These are phyloP conservation scores for Phytopythium delawarense DNA, from an alignment of 352 stramenopile genomes.

Conservation along the genomic window DNA sequence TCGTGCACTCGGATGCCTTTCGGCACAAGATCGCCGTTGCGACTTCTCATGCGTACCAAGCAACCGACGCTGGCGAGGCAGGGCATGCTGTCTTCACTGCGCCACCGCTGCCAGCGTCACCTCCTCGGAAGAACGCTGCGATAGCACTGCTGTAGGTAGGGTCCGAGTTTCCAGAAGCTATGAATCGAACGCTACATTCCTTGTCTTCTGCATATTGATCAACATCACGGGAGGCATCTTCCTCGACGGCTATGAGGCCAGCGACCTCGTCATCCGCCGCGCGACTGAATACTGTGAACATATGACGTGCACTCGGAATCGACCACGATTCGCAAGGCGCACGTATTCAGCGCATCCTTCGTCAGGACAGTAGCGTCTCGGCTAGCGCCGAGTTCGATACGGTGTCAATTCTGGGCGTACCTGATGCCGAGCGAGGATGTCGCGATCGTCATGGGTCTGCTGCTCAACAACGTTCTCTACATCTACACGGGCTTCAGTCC, in stretches of 20 bases:
- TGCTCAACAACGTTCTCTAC: conserved; percentile 21
- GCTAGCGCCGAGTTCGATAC: conserved; percentile 11
- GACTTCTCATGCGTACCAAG: not conserved
- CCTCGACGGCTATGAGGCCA: conserved; percentile 68
- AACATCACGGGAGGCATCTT: conserved; percentile 56
- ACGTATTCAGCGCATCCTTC: conserved; percentile 65
- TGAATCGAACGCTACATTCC: not conserved
- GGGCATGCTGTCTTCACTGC: not conserved
- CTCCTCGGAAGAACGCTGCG: conserved; percentile 4
- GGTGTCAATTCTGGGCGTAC: conserved; percentile 15
- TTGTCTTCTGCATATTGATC: not conserved
- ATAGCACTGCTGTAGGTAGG: not conserved
- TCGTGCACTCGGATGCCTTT: conserved; percentile 27
- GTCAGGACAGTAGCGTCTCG: conserved; percentile 17
- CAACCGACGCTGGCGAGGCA: not conserved
- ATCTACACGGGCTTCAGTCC: conserved; percentile 20
- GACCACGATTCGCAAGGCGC: not conserved
- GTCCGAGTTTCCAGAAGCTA: no score
- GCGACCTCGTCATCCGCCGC: conserved; percentile 15
- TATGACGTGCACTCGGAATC: conserved; percentile 12
- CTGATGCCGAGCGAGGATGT: conserved; percentile 16
- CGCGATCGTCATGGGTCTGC: conserved; percentile 13
- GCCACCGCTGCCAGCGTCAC: not conserved
- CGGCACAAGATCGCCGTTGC: conserved; percentile 9
- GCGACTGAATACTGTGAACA: conserved; percentile 20